Evolutionary conservation across 179 eudicot genomes (phyloP), one percentile per base, ranked within the genome.

Genomic region (Carnegiea gigantea): DNA sequence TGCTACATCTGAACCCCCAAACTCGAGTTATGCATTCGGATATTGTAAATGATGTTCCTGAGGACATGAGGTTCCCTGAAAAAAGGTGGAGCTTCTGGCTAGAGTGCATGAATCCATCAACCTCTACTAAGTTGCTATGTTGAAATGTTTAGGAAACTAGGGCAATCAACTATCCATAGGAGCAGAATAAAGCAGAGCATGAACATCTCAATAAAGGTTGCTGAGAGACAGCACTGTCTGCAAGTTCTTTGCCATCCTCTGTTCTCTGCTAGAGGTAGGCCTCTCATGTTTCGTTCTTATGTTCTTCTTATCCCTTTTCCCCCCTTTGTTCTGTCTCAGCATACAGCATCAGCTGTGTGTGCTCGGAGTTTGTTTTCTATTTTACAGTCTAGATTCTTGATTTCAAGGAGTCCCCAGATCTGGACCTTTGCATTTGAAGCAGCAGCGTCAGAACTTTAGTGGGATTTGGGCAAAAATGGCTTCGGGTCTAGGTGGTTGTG

Each of bases 151-250:
- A 24, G 71, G 23, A 33, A 33, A 67, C 71, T 67, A 28, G 71
- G 30, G 71, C 71, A 26, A 24, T 67, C 15, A 26, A 28, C 71
- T 4, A 24, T 26, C 17, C 38, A 67, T 49, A 67, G 15, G 36
- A 13, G 71, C 36, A 67, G 71, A 24, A 67, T 10, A 67, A 2
- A 28, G 36, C 38, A 67, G 38, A 67, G 71, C 18, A 67, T 67
- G 71, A 67, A 67, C 71, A 24, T 67, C 8, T 24, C 71, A 67
- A 2, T 67, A 26, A 67, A 28, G 71, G 71, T 67, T 67, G 71
- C 38, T 67, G 71, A 67, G 71, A 67, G 71, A 67, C 23, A 24
- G 71, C 71, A 23, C 24, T 67, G 38, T 67, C 71, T 67, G 36
- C 71, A 67, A 67, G 71, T 67, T 28, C 38, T 67, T 11, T 28